Base-by-base conservation (phyloP, 2,329 filamentous ascomycete genomes). In the Geoglossum cookeanum region DNA sequence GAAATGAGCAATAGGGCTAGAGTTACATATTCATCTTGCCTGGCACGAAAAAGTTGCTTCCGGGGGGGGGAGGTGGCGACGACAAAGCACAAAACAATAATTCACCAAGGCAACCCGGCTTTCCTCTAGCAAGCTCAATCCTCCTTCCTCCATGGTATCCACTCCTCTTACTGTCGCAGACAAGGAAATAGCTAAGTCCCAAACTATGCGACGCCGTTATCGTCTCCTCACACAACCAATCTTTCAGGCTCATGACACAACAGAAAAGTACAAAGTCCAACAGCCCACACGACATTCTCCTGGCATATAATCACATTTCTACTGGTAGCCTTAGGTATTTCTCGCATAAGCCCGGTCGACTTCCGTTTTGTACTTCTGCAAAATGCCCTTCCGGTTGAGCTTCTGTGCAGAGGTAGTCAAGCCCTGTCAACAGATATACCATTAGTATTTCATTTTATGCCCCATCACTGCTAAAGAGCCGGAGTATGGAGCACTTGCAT, bases 351-450 rank as follows among this genome's bases (percentile, higher is more conserved):
- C 81, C 63, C 72, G 72, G 62, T 78, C 72, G 44, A 87, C 77
- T 58, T 84, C 76, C 61, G 75, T 75, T 69, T 79, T 70, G 71
- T 78, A 84, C 63, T 76, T 78, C 45, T 75, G 69, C 55, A 83
- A 68, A 59, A 87, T 84, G 64, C 76, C 79, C 71, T 79, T 84
- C 63, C 83, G 77, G 71, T 86, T 84, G 55, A 87, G 73, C 66
- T 87, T 87, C 69, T 86, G 83, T 2, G 83, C 83, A 9, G 83
- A 81, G 53, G 83, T 85, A 57, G 83, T 78, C 58, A 81, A 74
- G 58, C 75, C 75, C 82, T 85, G 62, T 57, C 17, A 22, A 57
- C 7, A 37, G 9, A 22, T 7, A 57, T 45, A 4, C 35, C 60
- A 62, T 70, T 66, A 70, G 69, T 64, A 64, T 35, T 17, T 17